Evolutionary conservation across 2,329 filamentous ascomycete species (phyloP).

Genomic region (Zymoseptoria crescenta): DNA sequence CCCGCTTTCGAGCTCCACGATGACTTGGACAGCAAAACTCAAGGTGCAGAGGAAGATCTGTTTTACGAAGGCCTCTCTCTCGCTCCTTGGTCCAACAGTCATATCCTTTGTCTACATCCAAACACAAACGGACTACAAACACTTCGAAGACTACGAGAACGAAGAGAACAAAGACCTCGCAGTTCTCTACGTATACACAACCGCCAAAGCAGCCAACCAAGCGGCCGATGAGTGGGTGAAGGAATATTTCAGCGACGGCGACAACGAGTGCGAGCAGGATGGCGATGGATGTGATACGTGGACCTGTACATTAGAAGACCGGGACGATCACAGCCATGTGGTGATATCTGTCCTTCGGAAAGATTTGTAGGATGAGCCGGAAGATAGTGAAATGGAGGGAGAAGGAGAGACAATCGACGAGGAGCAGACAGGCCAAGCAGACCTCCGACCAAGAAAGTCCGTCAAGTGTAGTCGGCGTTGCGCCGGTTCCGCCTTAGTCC

Average conservation of each 20-base stretch:
- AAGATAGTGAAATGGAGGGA: background rate
- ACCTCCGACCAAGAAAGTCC: background rate
- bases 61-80: background rate
- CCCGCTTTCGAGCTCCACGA: background rate
- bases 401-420: no score
- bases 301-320: background rate
- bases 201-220: background rate
- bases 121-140: background rate
- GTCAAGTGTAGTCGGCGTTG: background rate
- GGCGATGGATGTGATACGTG: background rate
- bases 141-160: background rate
- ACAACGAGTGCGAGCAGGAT: background rate
- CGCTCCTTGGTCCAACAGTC: background rate
- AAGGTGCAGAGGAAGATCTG: no score
- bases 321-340: background rate
- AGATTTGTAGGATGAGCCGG: background rate
- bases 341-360: background rate
- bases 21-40: no score
- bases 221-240: background rate
- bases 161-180: background rate
- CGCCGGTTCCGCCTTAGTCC: no score
- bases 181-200: background rate
- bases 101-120: background rate
- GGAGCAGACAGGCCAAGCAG: background rate
- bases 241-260: background rate